Percentiles rank a stretch among this genome's conserved stretches.
phyloP scores from a whole-genome alignment of 345 rosid genomes.

The Eucalyptus erythrocorys region DNA sequence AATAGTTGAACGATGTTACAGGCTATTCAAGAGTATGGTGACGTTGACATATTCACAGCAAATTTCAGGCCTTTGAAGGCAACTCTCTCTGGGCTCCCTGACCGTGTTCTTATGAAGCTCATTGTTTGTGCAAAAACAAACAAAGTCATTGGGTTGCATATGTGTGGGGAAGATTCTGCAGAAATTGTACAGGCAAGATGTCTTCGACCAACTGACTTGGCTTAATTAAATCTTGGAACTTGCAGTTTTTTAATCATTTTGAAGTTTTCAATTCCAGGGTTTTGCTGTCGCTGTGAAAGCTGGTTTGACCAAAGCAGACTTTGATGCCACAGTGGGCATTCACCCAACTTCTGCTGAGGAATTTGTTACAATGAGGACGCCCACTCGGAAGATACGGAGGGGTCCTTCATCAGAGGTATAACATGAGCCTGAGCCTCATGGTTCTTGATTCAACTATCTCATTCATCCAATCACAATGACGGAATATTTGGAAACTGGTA shows the following conservation, averaged over 20 bases:
- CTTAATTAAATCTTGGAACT: not conserved
- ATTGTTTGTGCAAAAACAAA: constrained; percentile 68
- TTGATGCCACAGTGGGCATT: constrained; percentile 83
- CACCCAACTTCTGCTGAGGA: constrained; percentile 94
- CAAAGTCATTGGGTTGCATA: constrained; percentile 72
- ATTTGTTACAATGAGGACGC: constrained; percentile 84
- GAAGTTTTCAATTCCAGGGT: constrained; percentile 35
- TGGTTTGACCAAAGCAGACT: constrained; percentile 82
- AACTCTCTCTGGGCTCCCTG: constrained; percentile 93
- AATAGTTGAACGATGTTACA: constrained; percentile 17
- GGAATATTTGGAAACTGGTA: not conserved
- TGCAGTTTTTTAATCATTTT: not conserved
- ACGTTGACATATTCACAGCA: constrained; percentile 73
- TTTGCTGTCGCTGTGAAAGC: constrained; percentile 93
- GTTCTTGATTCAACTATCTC: not conserved
- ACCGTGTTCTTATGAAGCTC: constrained; percentile 78
- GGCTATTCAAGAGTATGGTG: constrained; percentile 71
- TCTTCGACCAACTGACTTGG: not conserved
- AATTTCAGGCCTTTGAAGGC: constrained; percentile 91
- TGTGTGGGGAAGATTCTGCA: constrained; percentile 92
- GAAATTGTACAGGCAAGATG: constrained; percentile 67
- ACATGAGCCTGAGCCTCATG: not conserved
- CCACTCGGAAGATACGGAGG: constrained; percentile 61
- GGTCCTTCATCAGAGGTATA: constrained; percentile 50
- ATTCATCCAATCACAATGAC: not conserved